A percentile compares a stretch with the other conserved stretches of the same genome.
Conservation (phyloP, 1,284 basidiomycete species). For the Psilocybe mexicana region DNA sequence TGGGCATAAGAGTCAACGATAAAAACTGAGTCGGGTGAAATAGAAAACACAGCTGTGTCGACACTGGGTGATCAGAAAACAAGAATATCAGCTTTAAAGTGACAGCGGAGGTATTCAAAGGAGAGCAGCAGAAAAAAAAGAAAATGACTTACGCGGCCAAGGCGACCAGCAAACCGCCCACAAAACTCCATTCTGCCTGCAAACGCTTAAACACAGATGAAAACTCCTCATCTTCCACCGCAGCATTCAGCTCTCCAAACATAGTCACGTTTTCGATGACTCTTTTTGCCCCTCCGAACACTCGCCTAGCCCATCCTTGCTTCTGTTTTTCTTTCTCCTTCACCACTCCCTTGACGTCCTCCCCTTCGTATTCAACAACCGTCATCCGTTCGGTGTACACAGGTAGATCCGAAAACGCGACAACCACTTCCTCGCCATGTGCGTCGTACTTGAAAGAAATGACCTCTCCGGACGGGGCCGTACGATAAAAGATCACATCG, state of each 20-base stretch:
- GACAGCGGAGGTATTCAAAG: not conserved
- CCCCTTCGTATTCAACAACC: conserved; percentile 31
- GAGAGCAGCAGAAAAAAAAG: not conserved
- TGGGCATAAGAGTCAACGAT: conserved; percentile 43
- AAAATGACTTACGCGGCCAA: conserved; percentile 45
- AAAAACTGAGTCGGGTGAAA: conserved; percentile 53
- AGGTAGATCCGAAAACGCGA: conserved; percentile 34
- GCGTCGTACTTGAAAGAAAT: conserved; percentile 7
- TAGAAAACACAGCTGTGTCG: conserved; percentile 59
- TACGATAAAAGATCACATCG: not conserved
- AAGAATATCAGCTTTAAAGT: not conserved
- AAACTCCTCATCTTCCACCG: conserved; percentile 47
- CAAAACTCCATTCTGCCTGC: conserved; percentile 52
- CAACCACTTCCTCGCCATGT: not conserved
- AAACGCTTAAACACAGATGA: conserved; percentile 45
- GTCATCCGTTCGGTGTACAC: conserved; percentile 42
- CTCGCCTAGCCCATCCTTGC: not conserved
- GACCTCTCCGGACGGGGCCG: conserved; percentile 5
- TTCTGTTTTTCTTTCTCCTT: not conserved
- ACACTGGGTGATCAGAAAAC: conserved; percentile 33
- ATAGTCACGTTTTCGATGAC: conserved; percentile 52
- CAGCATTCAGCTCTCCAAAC: conserved; percentile 53
- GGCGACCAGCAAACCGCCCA: conserved; percentile 48
- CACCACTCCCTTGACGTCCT: not conserved
- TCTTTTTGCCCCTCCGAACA: conserved; percentile 30